Conservation (phyloP, 75 land plant genomes). For the Cryptomeria japonica region DNA sequence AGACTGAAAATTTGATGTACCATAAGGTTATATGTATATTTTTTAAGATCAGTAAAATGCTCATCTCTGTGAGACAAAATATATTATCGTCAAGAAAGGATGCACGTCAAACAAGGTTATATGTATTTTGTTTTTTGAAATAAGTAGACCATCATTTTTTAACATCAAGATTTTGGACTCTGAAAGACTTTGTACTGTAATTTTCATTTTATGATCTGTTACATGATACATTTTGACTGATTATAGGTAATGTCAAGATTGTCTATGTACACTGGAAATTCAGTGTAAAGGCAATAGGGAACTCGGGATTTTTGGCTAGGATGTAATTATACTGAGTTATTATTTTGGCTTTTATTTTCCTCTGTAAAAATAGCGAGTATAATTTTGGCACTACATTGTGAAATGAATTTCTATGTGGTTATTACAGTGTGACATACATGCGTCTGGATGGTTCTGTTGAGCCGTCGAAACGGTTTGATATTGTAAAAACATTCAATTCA, state of each 20-base stretch:
- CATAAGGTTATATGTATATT: not conserved
- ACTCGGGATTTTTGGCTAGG: not conserved
- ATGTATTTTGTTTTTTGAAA: not conserved
- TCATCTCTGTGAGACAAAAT: too few relatives aligned
- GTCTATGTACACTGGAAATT: not conserved
- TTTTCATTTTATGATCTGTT: not conserved
- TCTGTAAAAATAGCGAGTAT: not conserved
- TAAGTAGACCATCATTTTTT: not conserved
- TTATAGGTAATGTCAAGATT: not conserved
- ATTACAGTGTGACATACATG: constrained; percentile 90
- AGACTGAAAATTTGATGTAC: too few relatives aligned
- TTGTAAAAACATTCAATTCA: constrained; percentile 95
- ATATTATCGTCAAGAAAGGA: not conserved
- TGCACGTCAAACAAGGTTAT: not conserved
- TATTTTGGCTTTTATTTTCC: not conserved
- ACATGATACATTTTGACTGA: not conserved
- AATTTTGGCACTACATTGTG: not conserved
- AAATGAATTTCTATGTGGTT: not conserved
- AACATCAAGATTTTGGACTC: not conserved
- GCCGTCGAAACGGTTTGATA: constrained; percentile 88
- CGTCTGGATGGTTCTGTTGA: constrained; percentile 96
- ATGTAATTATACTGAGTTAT: not conserved
- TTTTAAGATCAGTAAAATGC: not conserved
- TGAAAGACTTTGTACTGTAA: not conserved
- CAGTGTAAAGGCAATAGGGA: not conserved